These are phyloP conservation scores for Stevia rebaudiana DNA, from an alignment of 140 eudicot genomes.

Conservation along the genomic window DNA sequence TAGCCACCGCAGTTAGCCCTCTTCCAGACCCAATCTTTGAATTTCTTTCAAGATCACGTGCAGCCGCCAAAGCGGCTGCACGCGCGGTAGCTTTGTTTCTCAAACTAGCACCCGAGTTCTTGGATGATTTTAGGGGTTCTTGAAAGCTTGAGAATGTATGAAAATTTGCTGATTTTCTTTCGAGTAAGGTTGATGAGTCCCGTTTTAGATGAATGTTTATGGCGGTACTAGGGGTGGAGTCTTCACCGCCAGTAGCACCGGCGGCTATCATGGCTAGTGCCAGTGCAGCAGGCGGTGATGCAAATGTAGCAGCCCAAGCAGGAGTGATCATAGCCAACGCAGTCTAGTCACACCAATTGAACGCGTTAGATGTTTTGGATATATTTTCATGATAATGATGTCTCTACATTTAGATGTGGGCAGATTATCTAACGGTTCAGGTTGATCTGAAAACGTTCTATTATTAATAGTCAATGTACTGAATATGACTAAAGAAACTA, in stretches of 20 bases:
- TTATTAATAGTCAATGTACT: neutral
- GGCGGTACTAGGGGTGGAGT: slow-evolving; percentile 32
- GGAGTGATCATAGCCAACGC: slow-evolving; percentile 89
- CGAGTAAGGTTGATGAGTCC: slow-evolving; percentile 58
- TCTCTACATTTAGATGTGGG: neutral
- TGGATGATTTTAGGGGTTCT: slow-evolving; percentile 51
- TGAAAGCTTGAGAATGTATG: slow-evolving; percentile 92
- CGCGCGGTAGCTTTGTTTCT: slow-evolving; percentile 84
- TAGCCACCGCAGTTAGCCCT: slow-evolving; percentile 96
- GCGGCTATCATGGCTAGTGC: slow-evolving; percentile 94
- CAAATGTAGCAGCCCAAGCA: slow-evolving; percentile 95
- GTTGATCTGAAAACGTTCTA: neutral
- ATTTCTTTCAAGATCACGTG: slow-evolving; percentile 89
- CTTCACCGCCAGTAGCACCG: slow-evolving; percentile 86
- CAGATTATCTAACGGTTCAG: neutral
- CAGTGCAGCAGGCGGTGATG: slow-evolving; percentile 98
- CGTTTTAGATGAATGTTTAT: slow-evolving; percentile 52
- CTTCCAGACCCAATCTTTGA: slow-evolving; percentile 92
- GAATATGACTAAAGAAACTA: neutral
- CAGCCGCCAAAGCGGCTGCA: slow-evolving; percentile 92
- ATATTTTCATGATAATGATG: slow-evolving; percentile 1
- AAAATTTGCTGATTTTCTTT: slow-evolving; percentile 58
- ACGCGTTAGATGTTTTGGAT: slow-evolving; percentile 8
- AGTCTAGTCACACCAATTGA: slow-evolving; percentile 41
- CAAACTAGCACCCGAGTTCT: slow-evolving; percentile 34